phyloP scores from a whole-genome alignment of 805 yeast genomes.

The Lachancea lanzarotensis region DNA sequence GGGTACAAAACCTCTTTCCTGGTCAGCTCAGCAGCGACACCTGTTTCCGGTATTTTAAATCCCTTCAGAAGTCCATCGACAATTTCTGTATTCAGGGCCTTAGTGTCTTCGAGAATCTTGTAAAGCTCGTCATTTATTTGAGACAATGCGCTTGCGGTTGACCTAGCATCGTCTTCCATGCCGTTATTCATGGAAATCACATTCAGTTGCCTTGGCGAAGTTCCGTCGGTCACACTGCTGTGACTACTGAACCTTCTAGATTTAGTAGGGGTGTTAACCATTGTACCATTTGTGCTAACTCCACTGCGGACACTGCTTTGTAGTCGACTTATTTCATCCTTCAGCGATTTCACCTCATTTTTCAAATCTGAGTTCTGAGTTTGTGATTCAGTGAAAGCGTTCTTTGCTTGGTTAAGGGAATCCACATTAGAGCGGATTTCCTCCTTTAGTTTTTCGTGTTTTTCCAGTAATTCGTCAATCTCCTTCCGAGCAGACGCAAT shows the following conservation, averaged over 20 bases:
- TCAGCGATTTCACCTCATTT: slow-evolving; percentile 45
- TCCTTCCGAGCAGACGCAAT: slow-evolving; percentile 51
- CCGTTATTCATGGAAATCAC: slow-evolving; percentile 20
- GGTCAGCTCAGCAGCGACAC: slow-evolving; percentile 74
- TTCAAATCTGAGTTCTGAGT: slow-evolving; percentile 62
- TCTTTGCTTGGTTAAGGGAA: slow-evolving; percentile 55
- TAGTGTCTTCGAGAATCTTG: slow-evolving; percentile 63
- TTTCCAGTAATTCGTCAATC: slow-evolving; percentile 52
- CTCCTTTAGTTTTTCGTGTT: slow-evolving; percentile 55
- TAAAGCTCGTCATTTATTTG: slow-evolving; percentile 72
- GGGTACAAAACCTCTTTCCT: slow-evolving; percentile 93
- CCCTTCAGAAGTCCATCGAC: slow-evolving; percentile 82
- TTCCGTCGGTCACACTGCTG: slow-evolving; percentile 11
- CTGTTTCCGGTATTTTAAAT: slow-evolving; percentile 77
- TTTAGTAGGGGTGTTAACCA: slow-evolving; percentile 32
- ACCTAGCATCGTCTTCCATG: slow-evolving; percentile 36
- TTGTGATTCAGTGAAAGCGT: slow-evolving; percentile 50
- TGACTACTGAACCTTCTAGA: slow-evolving; percentile 29
- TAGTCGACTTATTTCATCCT: slow-evolving; percentile 42
- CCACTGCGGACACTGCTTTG: slow-evolving; percentile 33
- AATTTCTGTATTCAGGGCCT: slow-evolving; percentile 70
- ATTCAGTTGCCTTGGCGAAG: slow-evolving; percentile 20
- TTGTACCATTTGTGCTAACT: slow-evolving; percentile 21
- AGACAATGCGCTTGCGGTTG: slow-evolving; percentile 44
- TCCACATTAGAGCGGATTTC: slow-evolving; percentile 57